Evolutionary conservation across 2,329 filamentous ascomycete species (phyloP).

Genomic region (Cytospora piceicola): DNA sequence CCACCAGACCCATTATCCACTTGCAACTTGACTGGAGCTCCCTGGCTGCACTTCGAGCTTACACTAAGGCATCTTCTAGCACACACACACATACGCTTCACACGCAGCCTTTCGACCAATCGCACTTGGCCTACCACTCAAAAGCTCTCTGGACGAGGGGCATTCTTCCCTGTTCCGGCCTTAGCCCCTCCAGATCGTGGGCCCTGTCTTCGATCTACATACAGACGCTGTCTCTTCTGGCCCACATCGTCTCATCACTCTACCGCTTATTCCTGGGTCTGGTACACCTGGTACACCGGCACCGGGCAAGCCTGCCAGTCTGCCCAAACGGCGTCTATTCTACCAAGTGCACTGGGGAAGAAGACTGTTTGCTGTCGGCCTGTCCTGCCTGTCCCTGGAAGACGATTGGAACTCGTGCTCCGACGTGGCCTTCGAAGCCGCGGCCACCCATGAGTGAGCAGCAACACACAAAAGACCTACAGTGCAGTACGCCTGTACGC

Average conservation of each 20-base stretch:
- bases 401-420: constrained; percentile 16
- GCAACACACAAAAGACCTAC: background rate
- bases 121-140: constrained; percentile 9
- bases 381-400: background rate
- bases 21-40: constrained; percentile 16
- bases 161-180: constrained; percentile 15
- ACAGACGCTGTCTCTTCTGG: constrained; percentile 14
- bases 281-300: background rate
- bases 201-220: constrained; percentile 25
- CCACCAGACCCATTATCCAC: constrained; percentile 14
- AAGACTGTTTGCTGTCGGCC: constrained; percentile 8
- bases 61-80: constrained; percentile 32
- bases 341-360: constrained; percentile 5
- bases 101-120: constrained; percentile 20
- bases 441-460: constrained; percentile 16
- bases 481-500: background rate
- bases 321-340: constrained; percentile 21
- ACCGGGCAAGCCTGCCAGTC: too few relatives aligned
- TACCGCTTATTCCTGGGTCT: constrained; percentile 8
- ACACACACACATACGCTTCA: constrained; percentile 22
- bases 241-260: constrained; percentile 9
- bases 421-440: constrained; percentile 20
- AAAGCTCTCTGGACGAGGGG: background rate
- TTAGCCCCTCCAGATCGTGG: constrained; percentile 28
- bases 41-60: constrained; percentile 30